Base-by-base conservation (phyloP, 192 early-diverging fungal genomes). In the Umbelopsis ramanniana region DNA sequence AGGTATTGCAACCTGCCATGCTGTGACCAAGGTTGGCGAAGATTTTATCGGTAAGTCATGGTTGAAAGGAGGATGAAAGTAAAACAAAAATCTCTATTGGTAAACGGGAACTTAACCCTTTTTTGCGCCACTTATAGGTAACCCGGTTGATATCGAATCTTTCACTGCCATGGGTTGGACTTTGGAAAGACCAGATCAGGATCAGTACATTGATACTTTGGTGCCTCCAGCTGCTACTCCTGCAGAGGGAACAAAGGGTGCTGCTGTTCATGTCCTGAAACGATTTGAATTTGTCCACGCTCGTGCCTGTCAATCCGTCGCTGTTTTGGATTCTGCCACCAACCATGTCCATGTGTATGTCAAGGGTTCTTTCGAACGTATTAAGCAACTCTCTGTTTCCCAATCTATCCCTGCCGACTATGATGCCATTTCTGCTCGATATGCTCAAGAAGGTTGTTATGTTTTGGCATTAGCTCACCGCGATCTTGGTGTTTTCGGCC, bases 251-350 rank as follows among this genome's bases (percentile, higher is more conserved):
- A 46, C 76, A 66, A 67, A 70, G 53, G 24, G 50, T 63, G 33
- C 35, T 66, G 72, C 73, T 24, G 79, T 87, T 29, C 85, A 87
- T 33, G 85, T 91, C 33, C 47, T 91, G 48, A 87, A 85, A 74
- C 84, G 94, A 17, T 93, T 91, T 72, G 92, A 92, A 67, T 95
- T 95, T 85, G 87, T 87, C 33, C 91, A 92, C 57, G 86, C 89
- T 2, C 89, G 89, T 15, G 88, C 87, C 46, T 93, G 90, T 38
- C 93, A 93, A 88, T 87, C 89, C 0, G 90, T 89, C 19, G 84
- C 89, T 0, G 85, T 93, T 1, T 75, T 81, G 35, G 92, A 94
- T 66, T 66, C 83, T 3, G 66, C 35, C 9, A 85, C 85, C 4
- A 71, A 85, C 9, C 82, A 78, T 35, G 73, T 86, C 12, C 88